A percentile compares a stretch with the other conserved stretches of the same genome.
phyloP scores from a whole-genome alignment of 2,329 filamentous ascomycete species.

The Thermothelomyces thermophilus region DNA sequence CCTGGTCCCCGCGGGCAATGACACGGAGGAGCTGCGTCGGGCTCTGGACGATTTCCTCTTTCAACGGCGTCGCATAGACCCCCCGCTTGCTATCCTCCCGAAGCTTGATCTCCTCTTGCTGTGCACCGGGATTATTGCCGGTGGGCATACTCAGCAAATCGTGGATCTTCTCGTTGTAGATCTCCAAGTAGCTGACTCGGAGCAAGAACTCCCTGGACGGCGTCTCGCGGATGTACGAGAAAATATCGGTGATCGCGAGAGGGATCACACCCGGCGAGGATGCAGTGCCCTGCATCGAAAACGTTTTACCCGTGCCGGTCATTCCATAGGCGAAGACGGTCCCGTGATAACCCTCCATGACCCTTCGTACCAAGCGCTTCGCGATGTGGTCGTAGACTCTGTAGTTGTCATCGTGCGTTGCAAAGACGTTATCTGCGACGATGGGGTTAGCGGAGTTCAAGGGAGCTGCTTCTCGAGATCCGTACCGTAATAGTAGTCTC shows the following conservation, averaged over 20 bases:
- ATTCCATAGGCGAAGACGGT: conserved; percentile 99
- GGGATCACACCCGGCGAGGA: conserved; percentile 95
- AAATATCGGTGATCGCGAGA: conserved; percentile 95
- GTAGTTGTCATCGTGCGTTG: conserved; percentile 86
- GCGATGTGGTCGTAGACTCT: conserved; percentile 91
- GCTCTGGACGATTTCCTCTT: conserved; percentile 98
- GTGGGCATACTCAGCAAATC: conserved; percentile 77
- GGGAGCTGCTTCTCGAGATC: conserved; percentile 10
- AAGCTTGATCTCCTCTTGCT: conserved; percentile 91
- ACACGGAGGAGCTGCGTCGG: conserved; percentile 91
- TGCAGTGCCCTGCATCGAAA: conserved; percentile 98
- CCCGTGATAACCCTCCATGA: conserved; percentile 98
- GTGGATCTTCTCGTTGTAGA: conserved; percentile 97
- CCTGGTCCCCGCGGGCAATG: conserved; percentile 88
- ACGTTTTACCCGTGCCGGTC: conserved; percentile 98
- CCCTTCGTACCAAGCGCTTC: conserved; percentile 86
- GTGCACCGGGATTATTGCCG: conserved; percentile 44
- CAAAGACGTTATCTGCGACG: conserved; percentile 83
- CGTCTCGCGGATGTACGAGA: conserved; percentile 97
- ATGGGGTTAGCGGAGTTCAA: conserved; percentile 15
- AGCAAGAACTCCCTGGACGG: conserved; percentile 90
- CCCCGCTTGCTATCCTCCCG: conserved; percentile 94
- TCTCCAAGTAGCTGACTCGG: conserved; percentile 95
- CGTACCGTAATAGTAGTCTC: conserved; percentile 87
- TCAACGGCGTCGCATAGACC: conserved; percentile 91